Evolutionary conservation across 768 basidiomycete genomes (phyloP), one percentile per base, ranked within the genome.

Genomic region (Hortiboletus campestris): DNA sequence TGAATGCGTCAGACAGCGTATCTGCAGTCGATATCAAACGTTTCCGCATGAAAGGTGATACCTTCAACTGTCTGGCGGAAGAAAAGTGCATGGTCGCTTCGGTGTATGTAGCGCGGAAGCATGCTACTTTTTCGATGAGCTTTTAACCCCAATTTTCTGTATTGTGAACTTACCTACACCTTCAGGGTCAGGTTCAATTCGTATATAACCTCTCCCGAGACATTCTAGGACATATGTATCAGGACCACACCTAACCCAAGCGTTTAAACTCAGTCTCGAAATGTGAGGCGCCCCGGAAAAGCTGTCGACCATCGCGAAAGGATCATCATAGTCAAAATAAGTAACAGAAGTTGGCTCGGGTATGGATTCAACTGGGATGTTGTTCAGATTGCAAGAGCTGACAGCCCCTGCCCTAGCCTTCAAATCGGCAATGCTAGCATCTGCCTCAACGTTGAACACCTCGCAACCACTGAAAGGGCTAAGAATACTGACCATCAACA

Each of bases 211-310:
- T 57, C 79, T 80, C 13, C 82, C 83, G n/a, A 90, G 69, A 58
- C 86, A 85, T 64, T 91, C 88, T 2, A 95, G 75, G 9, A 95
- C 80, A 68, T 87, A 89, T 16, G 83, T 69, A 35, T 84, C 79
- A 4, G 77, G 75, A 8, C 92, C 90, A 62, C 89, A 91, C 3
- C 83, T 83, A 9, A 96, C 86, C 94, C 94, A 94, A 6, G 88
- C 82, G 60, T 82, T 77, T 19, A 63, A 71, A 59, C 84, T 92
- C 39, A 88, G 55, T 22, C 68, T 69, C 19, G 71, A 58, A 17
- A 89, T 74, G 60, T 86, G 81, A 13, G 85, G 80, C 28, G 75
- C 75, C 13, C 82, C 83, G 4, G 80, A 80, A 20, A 74, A 76
- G 35, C 77, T 62, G 31, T 78, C 72, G 6, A 81, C 75, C 45